Evolutionary conservation across 768 basidiomycete species (phyloP).

Genomic region (Pleurotus platypus): DNA sequence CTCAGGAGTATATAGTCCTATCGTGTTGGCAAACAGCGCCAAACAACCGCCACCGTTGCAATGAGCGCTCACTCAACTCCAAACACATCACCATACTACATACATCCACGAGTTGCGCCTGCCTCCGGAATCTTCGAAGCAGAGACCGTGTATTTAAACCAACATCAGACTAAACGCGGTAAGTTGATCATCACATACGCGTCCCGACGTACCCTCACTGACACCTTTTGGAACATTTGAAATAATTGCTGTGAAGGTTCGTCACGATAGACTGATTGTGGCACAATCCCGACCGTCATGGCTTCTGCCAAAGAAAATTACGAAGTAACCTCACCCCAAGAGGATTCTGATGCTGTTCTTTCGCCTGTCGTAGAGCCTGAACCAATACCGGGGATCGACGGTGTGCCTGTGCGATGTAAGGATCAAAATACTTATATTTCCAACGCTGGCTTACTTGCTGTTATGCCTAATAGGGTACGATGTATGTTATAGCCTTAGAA

Average conservation of each 20-base stretch:
- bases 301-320: slow-evolving; percentile 23
- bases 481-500: slow-evolving; percentile 45
- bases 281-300: slow-evolving; percentile 3
- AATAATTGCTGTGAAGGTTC: no score
- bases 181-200: background rate
- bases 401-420: slow-evolving; percentile 80
- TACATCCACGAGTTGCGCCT: no score
- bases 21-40: no score
- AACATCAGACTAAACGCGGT: background rate
- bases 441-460: slow-evolving; percentile 12
- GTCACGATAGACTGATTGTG: background rate
- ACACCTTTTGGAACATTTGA: no score
- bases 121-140: no score
- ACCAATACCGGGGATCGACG: slow-evolving; percentile 71
- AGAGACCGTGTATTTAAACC: no score
- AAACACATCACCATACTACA: no score
- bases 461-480: slow-evolving; percentile 64
- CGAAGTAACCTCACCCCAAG: slow-evolving; percentile 46
- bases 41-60: no score
- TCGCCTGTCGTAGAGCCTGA: slow-evolving; percentile 51
- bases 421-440: slow-evolving; percentile 14
- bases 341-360: slow-evolving; percentile 59
- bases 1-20: no score
- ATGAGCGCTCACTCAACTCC: no score
- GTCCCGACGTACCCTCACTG: background rate